A percentile compares a stretch with the other conserved stretches of the same genome.
Conservation (phyloP, 139 green algal genomes). For the Chlorella sp. region DNA sequence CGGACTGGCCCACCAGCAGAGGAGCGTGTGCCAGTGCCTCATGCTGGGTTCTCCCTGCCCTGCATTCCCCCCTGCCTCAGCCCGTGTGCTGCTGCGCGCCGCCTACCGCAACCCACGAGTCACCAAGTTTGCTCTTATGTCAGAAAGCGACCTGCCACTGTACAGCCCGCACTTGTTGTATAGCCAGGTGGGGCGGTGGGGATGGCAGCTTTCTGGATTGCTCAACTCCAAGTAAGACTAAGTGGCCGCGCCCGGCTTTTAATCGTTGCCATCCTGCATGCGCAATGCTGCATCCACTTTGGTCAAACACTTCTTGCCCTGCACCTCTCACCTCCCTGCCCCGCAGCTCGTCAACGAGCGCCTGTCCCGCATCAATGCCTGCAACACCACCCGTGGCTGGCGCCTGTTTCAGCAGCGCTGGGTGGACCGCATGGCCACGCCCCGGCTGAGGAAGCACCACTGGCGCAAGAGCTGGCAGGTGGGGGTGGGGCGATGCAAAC, state of each 20-base stretch:
- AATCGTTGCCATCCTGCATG: no score
- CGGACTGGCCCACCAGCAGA: no score
- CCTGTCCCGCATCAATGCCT: not conserved
- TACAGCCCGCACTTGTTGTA: slow-evolving; percentile 45
- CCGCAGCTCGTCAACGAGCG: slow-evolving; percentile 1
- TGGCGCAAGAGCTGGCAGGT: slow-evolving; percentile 27
- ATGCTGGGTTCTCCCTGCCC: not conserved
- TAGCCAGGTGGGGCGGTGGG: not conserved
- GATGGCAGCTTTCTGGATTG: no score
- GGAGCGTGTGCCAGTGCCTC: no score
- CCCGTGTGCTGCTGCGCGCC: slow-evolving; percentile 26
- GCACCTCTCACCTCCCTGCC: no score
- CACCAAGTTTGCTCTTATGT: slow-evolving; percentile 42
- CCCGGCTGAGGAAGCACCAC: not conserved
- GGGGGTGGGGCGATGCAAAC: not conserved
- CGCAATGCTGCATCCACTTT: no score
- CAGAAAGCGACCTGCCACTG: slow-evolving; percentile 39
- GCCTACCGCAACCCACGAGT: slow-evolving; percentile 32
- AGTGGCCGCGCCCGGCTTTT: no score
- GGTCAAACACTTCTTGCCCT: no score
- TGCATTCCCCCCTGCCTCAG: not conserved
- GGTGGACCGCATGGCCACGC: not conserved
- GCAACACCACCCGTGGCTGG: slow-evolving; percentile 19
- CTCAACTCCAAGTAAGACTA: no score
- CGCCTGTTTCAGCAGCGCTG: not conserved